Conservation (phyloP, 257 asterid species). For the Mentha longifolia region DNA sequence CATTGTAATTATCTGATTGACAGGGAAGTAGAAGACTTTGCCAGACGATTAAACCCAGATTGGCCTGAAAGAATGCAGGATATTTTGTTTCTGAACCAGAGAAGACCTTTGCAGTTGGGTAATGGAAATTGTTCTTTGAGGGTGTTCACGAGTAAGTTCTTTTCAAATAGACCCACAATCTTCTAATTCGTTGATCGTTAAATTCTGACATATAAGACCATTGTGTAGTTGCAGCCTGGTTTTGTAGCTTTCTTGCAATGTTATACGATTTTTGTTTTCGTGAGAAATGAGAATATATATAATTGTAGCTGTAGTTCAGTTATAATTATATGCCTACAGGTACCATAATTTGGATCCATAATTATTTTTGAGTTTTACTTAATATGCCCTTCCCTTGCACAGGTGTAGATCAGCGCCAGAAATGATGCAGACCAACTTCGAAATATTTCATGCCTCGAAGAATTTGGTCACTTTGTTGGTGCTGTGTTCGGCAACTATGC, state of each 20-base stretch:
- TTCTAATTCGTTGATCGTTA: not conserved
- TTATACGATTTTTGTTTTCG: not conserved
- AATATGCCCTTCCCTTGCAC: slow-evolving; percentile 1
- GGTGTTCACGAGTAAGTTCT: slow-evolving; percentile 54
- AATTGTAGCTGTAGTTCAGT: not conserved
- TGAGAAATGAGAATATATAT: slow-evolving; percentile 6
- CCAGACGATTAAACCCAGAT: slow-evolving; percentile 78
- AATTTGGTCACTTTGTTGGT: slow-evolving; percentile 30
- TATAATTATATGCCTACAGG: not conserved
- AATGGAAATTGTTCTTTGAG: slow-evolving; percentile 66
- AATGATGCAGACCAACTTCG: slow-evolving; percentile 38
- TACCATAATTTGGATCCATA: no score
- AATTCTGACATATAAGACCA: not conserved
- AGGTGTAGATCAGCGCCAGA: slow-evolving; percentile 51
- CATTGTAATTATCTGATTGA: slow-evolving; percentile 12
- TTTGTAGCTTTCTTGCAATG: slow-evolving; percentile 20
- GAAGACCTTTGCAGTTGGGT: slow-evolving; percentile 52
- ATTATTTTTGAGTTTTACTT: not conserved
- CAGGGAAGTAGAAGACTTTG: slow-evolving; percentile 96
- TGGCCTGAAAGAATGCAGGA: slow-evolving; percentile 94
- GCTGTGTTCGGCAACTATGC: slow-evolving; percentile 18
- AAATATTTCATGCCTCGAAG: slow-evolving; percentile 23
- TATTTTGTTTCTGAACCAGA: slow-evolving; percentile 66
- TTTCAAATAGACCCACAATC: slow-evolving; percentile 1
- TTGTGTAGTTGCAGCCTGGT: not conserved